Conservation (phyloP, 371 early-diverging fungal genomes). For the Mortierella sp. region DNA sequence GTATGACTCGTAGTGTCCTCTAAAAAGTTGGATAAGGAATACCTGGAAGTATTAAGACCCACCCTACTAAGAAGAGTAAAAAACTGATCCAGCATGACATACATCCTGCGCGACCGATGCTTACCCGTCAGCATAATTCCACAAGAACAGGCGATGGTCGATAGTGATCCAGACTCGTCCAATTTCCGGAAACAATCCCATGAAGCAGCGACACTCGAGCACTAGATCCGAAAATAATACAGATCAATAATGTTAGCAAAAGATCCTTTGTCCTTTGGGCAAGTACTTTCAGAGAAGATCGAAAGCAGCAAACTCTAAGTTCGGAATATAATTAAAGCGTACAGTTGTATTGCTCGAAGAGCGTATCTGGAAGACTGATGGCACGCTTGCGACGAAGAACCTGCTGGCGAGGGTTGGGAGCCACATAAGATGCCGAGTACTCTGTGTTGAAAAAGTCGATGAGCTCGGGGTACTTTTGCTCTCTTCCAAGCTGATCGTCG, state of each 20-base stretch:
- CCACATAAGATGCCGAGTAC: slow-evolving; percentile 41
- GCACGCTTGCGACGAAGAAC: slow-evolving; percentile 66
- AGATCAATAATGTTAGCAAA: neutral
- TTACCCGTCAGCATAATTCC: slow-evolving; percentile 86
- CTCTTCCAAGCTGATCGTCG: slow-evolving; percentile 61
- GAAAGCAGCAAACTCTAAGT: neutral
- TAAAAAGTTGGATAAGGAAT: slow-evolving; percentile 21
- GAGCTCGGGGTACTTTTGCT: slow-evolving; percentile 63
- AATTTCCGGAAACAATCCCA: slow-evolving; percentile 93
- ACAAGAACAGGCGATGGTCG: slow-evolving; percentile 87
- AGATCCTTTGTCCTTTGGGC: neutral
- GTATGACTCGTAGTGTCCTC: slow-evolving; percentile 75
- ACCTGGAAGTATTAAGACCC: neutral
- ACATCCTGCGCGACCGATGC: neutral
- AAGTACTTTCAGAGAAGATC: neutral
- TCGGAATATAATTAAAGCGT: slow-evolving; percentile 19
- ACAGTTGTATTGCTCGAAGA: slow-evolving; percentile 83
- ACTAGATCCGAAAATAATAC: slow-evolving; percentile 54
- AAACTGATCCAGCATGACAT: neutral
- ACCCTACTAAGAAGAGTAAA: neutral
- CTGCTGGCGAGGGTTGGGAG: slow-evolving; percentile 60
- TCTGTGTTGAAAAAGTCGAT: slow-evolving; percentile 59
- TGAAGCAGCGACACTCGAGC: slow-evolving; percentile 81
- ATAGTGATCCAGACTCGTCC: slow-evolving; percentile 92
- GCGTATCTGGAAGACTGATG: slow-evolving; percentile 75